Conservation (phyloP, 1,284 basidiomycete species). For the Puccinia hordei region DNA sequence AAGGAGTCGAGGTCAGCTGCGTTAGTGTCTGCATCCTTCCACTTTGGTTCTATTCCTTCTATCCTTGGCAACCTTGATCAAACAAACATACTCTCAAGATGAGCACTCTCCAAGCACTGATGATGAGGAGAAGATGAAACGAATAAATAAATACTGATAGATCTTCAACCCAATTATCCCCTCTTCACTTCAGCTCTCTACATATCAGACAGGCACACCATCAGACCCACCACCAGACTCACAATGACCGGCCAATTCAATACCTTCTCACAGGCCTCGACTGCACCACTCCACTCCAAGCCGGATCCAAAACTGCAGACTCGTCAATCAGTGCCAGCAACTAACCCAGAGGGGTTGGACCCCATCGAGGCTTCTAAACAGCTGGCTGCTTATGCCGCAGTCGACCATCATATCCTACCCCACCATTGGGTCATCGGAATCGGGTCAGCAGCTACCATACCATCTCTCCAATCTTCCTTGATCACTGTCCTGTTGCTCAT, state of each 20-base stretch:
- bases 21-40: no score
- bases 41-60: no score
- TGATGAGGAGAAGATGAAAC: no score
- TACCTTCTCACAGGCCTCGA: slow-evolving; percentile 32
- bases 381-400: slow-evolving; percentile 89
- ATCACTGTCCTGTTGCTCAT: slow-evolving; percentile 74
- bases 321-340: slow-evolving; percentile 14
- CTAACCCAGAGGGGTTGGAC: slow-evolving; percentile 37
- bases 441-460: slow-evolving; percentile 54
- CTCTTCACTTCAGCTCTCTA: no score
- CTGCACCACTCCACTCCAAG: slow-evolving; percentile 42
- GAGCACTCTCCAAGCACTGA: no score
- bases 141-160: no score
- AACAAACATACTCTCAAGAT: no score
- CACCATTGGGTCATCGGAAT: slow-evolving; percentile 73
- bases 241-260: slow-evolving; percentile 30
- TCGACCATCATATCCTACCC: slow-evolving; percentile 81
- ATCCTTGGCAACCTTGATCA: no score
- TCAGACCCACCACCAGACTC: background rate
- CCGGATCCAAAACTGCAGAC: slow-evolving; percentile 45
- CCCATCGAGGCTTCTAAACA: slow-evolving; percentile 69
- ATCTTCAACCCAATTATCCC: no score
- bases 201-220: no score
- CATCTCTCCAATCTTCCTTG: background rate
- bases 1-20: no score